Evolutionary conservation across 2,329 filamentous ascomycete species (phyloP).

Genomic region (Lachnellula occidentalis): DNA sequence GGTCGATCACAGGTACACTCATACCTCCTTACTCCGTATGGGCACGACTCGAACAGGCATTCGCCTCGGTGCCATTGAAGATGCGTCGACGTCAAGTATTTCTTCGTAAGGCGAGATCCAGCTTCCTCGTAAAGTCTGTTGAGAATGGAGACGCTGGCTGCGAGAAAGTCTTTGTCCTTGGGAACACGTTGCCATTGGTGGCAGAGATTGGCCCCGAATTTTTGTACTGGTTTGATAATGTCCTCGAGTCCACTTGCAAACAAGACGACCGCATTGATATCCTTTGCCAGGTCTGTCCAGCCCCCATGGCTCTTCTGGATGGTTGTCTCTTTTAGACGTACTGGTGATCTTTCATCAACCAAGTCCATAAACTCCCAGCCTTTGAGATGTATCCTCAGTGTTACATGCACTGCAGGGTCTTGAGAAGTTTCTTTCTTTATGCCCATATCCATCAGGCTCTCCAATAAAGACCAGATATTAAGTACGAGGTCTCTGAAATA

Average conservation of each 20-base stretch:
- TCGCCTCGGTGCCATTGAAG: conserved; percentile 1
- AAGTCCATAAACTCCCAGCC: conserved; percentile 12
- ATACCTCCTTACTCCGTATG: not conserved
- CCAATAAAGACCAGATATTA: conserved; percentile 3
- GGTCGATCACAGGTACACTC: not conserved
- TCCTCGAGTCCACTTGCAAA: conserved; percentile 8
- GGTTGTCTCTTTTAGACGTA: not conserved
- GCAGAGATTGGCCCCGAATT: conserved; percentile 1
- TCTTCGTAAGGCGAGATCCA: not conserved
- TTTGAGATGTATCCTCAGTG: not conserved
- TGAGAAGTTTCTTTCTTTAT: not conserved
- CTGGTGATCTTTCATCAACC: not conserved
- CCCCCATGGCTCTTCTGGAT: conserved; percentile 1
- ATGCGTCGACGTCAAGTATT: not conserved
- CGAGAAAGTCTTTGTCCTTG: conserved; percentile 4
- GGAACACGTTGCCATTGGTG: not conserved
- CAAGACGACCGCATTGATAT: conserved; percentile 8
- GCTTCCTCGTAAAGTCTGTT: conserved; percentile 1
- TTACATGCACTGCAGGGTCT: not conserved
- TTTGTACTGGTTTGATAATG: conserved; percentile 1
- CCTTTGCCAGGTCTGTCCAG: conserved; percentile 2
- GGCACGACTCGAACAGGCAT: not conserved
- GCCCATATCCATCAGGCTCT: conserved; percentile 1
- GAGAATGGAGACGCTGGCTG: not conserved
- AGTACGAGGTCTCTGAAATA: conserved; percentile 1